Base-by-base conservation (phyloP, 192 early-diverging fungal species). In the Coemansia sp. region DNA sequence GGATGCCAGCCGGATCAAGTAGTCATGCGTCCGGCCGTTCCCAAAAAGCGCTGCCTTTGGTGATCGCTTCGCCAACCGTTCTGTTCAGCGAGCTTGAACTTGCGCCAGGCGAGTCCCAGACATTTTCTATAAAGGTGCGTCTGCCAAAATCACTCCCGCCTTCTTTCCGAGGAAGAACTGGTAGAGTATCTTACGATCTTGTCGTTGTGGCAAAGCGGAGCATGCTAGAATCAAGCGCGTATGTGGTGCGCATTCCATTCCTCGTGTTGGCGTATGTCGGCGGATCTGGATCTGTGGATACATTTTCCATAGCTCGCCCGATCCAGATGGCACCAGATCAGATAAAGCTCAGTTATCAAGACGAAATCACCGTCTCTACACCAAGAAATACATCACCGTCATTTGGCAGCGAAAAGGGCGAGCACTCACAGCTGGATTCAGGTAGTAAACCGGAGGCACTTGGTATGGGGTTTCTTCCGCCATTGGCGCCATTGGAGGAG, bases 21-120 rank as follows among this genome's bases (percentile, higher is more conserved):
- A 48, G 16, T 29, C 48, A 53, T 33, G 18, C 64, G 5, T 52
- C 60, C 30, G 42, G 56, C 26, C 71, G 77, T 52, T 25, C 72
- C 15, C 72, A 75, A 37, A 68, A 55, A 33, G 43, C 69, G 18
- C 30, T 80, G 4, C 78, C 78, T 1, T 45, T 80, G 33, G 28
- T 80, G 64, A 59, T 68, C 7, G 68, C 72, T 6, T 65, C 72
- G 49, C 74, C 79, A 9, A 66, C 70, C 0, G 71, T 81, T 12
- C 64, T 81, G 20, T 81, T 75, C 55, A 81, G 79, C 67, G 79
- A 81, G 64, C 74, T 81, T 15, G 64, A 18, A 20, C 70, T 81
- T 49, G 64, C 56, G 9, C 74, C 79, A 7, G 79, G 79, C 37
- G 74, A 81, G 58, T 73, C 79, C 12, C 74, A 81, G 71, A 76